A percentile compares a stretch with the other conserved stretches of the same genome.
phyloP scores from a whole-genome alignment of 2,329 filamentous ascomycete genomes.

The Aspergillus texensis region DNA sequence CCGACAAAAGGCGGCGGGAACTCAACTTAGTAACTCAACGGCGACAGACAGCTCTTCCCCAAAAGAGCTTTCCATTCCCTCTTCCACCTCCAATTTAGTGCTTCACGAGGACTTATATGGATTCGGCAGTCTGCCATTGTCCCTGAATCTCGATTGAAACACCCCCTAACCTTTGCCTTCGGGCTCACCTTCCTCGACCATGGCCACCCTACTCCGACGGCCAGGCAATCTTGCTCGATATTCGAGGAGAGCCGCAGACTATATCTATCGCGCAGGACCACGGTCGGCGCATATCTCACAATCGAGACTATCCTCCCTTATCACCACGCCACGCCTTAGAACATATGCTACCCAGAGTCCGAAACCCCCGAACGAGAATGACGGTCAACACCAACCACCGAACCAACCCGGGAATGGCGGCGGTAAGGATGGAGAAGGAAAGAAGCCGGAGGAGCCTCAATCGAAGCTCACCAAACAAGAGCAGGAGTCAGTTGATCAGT shows the following conservation, averaged over 20 bases:
- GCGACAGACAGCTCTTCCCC: background rate
- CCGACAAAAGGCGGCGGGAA: conserved; percentile 4
- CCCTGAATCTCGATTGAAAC: conserved; percentile 23
- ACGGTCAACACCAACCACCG: conserved; percentile 36
- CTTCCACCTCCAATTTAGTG: conserved; percentile 13
- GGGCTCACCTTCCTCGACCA: conserved; percentile 50
- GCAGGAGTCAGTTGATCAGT: conserved; percentile 59
- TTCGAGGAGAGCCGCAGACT: conserved; percentile 59
- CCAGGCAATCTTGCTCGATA: conserved; percentile 67
- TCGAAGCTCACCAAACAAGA: conserved; percentile 57
- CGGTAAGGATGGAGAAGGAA: conserved; percentile 40
- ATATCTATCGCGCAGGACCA: conserved; percentile 54
- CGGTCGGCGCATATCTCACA: conserved; percentile 42
- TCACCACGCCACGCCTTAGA: conserved; percentile 37
- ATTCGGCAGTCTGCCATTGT: conserved; percentile 24
- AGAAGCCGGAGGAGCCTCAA: conserved; percentile 43
- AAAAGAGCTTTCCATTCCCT: background rate
- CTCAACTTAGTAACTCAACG: background rate
- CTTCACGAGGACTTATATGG: conserved; percentile 29
- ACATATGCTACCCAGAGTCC: conserved; percentile 50
- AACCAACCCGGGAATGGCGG: conserved; percentile 44
- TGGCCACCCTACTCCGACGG: conserved; percentile 69
- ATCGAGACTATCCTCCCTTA: conserved; percentile 42
- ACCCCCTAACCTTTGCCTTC: conserved; percentile 22
- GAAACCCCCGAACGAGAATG: conserved; percentile 45